Evolutionary conservation across 129 eudicot species (phyloP).

Genomic region (Lonicera japonica): DNA sequence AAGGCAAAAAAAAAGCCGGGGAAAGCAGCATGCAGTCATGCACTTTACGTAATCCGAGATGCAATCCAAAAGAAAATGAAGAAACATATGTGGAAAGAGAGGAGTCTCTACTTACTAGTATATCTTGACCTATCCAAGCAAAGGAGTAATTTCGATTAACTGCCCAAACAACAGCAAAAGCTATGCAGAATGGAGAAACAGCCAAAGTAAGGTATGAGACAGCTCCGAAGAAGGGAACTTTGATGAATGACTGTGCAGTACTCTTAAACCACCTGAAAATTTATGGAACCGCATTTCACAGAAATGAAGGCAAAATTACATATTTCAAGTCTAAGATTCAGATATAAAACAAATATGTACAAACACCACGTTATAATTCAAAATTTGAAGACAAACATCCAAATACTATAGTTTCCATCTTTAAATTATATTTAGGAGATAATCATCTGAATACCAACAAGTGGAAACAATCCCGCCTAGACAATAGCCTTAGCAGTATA

Average conservation of each 20-base stretch:
- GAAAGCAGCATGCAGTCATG: not conserved
- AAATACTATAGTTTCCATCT: too few species aligned
- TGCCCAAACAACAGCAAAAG: constrained; percentile 79
- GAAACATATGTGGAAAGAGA: not conserved
- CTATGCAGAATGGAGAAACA: constrained; percentile 73
- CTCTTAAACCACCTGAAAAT: constrained; percentile 69
- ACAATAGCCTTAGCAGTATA: too few species aligned
- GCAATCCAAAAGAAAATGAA: not conserved
- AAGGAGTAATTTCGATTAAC: constrained; percentile 48
- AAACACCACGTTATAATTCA: too few species aligned
- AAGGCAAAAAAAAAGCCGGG: not conserved
- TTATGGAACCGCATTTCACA: not conserved
- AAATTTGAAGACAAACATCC: not conserved
- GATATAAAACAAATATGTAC: not conserved
- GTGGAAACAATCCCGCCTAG: too few species aligned
- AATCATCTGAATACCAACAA: too few species aligned
- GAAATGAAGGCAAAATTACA: constrained; percentile 2
- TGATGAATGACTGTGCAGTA: constrained; percentile 46
- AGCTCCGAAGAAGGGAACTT: constrained; percentile 71
- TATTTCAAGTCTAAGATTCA: not conserved
- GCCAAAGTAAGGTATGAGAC: constrained; percentile 74
- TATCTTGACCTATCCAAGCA: constrained; percentile 91
- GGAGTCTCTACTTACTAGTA: constrained; percentile 56
- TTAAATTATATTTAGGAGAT: too few species aligned
- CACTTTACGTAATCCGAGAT: not conserved